phyloP scores from a whole-genome alignment of 306 rosid species.

The Abrus pulchellus region DNA sequence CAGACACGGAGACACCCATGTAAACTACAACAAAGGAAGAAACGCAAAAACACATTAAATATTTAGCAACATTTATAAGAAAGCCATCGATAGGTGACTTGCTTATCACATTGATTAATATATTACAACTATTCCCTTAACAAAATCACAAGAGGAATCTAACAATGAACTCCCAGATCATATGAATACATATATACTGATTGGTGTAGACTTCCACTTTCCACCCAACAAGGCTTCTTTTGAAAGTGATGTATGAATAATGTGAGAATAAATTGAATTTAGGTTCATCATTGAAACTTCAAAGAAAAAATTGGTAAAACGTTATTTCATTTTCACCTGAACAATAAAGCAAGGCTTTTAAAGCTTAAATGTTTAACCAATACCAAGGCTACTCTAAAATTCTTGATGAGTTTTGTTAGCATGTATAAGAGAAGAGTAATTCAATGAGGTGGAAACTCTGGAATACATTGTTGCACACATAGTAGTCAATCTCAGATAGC shows the following conservation, averaged over 20 bases:
- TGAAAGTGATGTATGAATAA: background rate
- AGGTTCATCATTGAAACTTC: background rate
- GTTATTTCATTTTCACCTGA: background rate
- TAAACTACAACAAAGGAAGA: constrained; percentile 17
- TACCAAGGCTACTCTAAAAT: background rate
- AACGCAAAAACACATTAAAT: constrained; percentile 22
- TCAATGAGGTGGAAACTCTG: background rate
- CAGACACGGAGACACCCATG: constrained; percentile 22
- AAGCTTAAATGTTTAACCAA: constrained; percentile 1
- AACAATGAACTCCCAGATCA: background rate
- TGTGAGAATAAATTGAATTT: background rate
- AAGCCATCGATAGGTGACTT: constrained; percentile 23
- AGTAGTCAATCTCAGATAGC: too few species aligned
- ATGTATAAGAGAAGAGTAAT: background rate
- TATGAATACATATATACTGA: background rate
- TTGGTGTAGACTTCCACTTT: background rate
- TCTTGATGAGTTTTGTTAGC: background rate
- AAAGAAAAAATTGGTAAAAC: background rate
- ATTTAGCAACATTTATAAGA: background rate
- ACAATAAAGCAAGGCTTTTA: background rate
- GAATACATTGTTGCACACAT: background rate
- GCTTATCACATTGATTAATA: background rate
- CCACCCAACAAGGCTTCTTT: background rate
- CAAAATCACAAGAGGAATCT: constrained; percentile 7
- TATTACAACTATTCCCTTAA: constrained; percentile 13